A percentile compares a stretch with the other conserved stretches of the same genome.
Evolutionary conservation across 2,329 filamentous ascomycete genomes (phyloP).

Genomic region (Corynespora cassiicola): DNA sequence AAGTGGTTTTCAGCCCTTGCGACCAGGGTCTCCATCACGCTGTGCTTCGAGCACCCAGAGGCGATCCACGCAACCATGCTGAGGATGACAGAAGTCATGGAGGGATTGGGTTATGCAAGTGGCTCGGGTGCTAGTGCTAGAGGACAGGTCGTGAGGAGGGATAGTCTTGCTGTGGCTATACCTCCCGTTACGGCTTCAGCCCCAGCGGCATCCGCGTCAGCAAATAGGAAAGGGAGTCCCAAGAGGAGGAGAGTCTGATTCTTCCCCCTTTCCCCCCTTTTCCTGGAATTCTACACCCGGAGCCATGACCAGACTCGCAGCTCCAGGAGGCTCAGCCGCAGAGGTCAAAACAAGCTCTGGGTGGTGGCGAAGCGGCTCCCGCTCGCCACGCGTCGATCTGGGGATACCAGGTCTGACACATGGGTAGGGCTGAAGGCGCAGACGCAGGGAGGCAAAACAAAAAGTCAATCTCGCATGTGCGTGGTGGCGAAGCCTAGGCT

Average conservation of each 20-base stretch:
- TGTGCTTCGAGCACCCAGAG: slow-evolving; percentile 45
- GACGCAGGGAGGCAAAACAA: too few species aligned
- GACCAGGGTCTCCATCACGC: slow-evolving; percentile 36
- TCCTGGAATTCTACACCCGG: too few species aligned
- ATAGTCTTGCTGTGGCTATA: not conserved
- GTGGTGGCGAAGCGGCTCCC: not conserved
- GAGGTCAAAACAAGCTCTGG: not conserved
- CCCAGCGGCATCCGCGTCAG: too few species aligned
- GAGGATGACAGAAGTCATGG: slow-evolving; percentile 32
- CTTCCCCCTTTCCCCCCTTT: too few species aligned
- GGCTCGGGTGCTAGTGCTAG: slow-evolving; percentile 1
- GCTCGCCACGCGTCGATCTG: slow-evolving; percentile 5
- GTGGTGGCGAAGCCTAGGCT: too few species aligned
- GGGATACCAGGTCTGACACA: too few species aligned
- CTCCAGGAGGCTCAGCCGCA: too few species aligned
- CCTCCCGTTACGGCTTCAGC: too few species aligned
- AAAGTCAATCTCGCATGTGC: too few species aligned
- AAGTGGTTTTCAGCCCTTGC: slow-evolving; percentile 42
- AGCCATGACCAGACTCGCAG: too few species aligned
- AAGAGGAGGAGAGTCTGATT: slow-evolving; percentile 23
- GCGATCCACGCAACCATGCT: slow-evolving; percentile 35
- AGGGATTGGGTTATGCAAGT: slow-evolving; percentile 13
- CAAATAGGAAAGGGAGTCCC: too few species aligned
- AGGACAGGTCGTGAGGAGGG: not conserved
- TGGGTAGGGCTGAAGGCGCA: too few species aligned